A percentile compares a stretch with the other conserved stretches of the same genome.
These are phyloP conservation scores for Cyclostephanos tholiformis DNA, from an alignment of 108 stramenopile genomes.

Conservation along the genomic window DNA sequence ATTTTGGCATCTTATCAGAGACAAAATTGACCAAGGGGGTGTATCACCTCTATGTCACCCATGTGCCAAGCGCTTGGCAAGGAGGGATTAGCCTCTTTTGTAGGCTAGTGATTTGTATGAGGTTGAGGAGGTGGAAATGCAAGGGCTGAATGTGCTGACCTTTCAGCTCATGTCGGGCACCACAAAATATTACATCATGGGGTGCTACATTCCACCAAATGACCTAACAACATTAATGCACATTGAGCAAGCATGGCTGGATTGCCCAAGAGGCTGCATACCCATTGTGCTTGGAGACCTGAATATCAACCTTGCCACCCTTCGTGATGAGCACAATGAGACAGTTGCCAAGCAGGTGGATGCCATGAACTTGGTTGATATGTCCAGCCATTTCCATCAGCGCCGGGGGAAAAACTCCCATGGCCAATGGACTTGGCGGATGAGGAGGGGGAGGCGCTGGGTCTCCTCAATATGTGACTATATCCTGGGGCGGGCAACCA, in stretches of 20 bases:
- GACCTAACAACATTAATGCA: not conserved
- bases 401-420: not conserved
- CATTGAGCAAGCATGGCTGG: not conserved
- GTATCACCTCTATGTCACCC: not conserved
- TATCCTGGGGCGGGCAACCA: too few species aligned
- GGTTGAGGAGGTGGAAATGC: too few species aligned
- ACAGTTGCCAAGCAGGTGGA: conserved; percentile 2
- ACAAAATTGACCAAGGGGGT: too few species aligned
- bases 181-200: not conserved
- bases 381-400: not conserved
- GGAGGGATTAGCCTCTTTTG: conserved; percentile 13
- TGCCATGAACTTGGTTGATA: not conserved
- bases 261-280: not conserved
- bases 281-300: not conserved
- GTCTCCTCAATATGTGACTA: too few species aligned
- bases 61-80: conserved; percentile 5
- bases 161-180: too few species aligned
- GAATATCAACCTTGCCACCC: not conserved
- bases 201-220: not conserved
- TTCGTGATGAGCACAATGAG: not conserved
- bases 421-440: too few species aligned
- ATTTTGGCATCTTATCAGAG: too few species aligned
- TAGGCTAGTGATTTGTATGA: not conserved
- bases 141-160: too few species aligned
- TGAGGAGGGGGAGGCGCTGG: too few species aligned